Evolutionary conservation across 352 stramenopile genomes (phyloP), one percentile per base, ranked within the genome.

Genomic region (Globisporangium uncinulatum): DNA sequence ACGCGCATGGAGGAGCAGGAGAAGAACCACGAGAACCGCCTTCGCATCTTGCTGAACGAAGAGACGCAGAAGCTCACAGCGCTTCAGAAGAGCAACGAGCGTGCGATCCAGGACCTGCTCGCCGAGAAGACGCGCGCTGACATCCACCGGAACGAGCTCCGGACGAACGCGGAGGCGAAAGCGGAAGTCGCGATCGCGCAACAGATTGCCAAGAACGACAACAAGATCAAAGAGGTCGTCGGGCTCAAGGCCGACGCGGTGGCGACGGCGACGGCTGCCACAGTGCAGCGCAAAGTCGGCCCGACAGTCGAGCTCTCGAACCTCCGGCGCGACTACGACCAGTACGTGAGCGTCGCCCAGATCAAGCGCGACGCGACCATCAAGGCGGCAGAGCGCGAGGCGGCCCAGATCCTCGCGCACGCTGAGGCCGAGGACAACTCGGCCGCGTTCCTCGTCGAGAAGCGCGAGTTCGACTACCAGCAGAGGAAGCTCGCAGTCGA

Each of bases 11-110:
- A 89, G 46, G 83, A 95, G 66, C 82, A 93, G 60, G 83, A 94
- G 62, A 95, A 95, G 71, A 93, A 90, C 57, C 82, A 95, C 56
- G 83, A 94, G 70, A 95, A 92, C 69, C 79, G 83, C 19, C 63
- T 93, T 66, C 74, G 86, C 24, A 89, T 90, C 15, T 54, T 95
- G 17, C 51, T 94, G 32, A 92, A 95, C 50, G 73, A 94, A 61
- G 86, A 92, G 45, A 92, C 86, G 3, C 75, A 89, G 62, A 88
- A 87, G 39, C 71, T 94, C 54, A 92, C 86, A 11, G 82, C 75
- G 4, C 65, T 94, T 15, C 70, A 91, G 47, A 95, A 91, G 42
- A 70, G 85, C 7, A 94, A 94, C 55, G 80, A 89, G 54, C 80
- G 83, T 8, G 70, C 70, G 10, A 75, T 93, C 24, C 79, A 94